phyloP scores from a whole-genome alignment of 2,329 filamentous ascomycete genomes.

The Achaetomium macrosporum region DNA sequence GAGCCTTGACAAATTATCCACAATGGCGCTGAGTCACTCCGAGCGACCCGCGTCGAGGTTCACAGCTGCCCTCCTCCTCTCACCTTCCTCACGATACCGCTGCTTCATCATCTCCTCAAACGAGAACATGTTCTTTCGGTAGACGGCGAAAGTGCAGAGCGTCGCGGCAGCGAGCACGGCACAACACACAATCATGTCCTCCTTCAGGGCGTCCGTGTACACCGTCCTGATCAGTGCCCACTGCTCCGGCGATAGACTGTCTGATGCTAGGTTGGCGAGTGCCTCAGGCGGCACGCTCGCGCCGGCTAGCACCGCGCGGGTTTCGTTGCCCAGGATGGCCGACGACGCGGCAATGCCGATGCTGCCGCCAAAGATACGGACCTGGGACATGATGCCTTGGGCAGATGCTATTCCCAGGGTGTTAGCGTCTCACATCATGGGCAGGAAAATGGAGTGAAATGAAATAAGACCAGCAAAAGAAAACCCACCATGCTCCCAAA shows the following conservation, averaged over 20 bases:
- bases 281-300: constrained; percentile 28
- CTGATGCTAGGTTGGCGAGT: constrained; percentile 21
- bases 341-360: constrained; percentile 50
- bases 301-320: constrained; percentile 26
- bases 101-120: constrained; percentile 26
- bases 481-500: constrained; percentile 41
- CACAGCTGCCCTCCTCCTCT: constrained; percentile 14
- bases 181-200: constrained; percentile 43
- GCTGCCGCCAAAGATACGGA: constrained; percentile 48
- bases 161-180: constrained; percentile 37
- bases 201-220: constrained; percentile 40
- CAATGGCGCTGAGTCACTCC: neutral
- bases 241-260: constrained; percentile 26
- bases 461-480: neutral
- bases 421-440: neutral
- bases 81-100: constrained; percentile 24
- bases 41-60: neutral
- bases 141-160: constrained; percentile 36
- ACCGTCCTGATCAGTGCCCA: constrained; percentile 31
- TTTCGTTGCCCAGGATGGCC: constrained; percentile 36
- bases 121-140: constrained; percentile 30
- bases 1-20: neutral
- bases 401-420: constrained; percentile 39
- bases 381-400: constrained; percentile 48
- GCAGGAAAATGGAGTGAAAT: neutral